Percentiles rank a stretch among this genome's conserved stretches.
These are phyloP conservation scores for Calonectria hongkongensis DNA, from an alignment of 2,329 filamentous ascomycete genomes.

Conservation along the genomic window DNA sequence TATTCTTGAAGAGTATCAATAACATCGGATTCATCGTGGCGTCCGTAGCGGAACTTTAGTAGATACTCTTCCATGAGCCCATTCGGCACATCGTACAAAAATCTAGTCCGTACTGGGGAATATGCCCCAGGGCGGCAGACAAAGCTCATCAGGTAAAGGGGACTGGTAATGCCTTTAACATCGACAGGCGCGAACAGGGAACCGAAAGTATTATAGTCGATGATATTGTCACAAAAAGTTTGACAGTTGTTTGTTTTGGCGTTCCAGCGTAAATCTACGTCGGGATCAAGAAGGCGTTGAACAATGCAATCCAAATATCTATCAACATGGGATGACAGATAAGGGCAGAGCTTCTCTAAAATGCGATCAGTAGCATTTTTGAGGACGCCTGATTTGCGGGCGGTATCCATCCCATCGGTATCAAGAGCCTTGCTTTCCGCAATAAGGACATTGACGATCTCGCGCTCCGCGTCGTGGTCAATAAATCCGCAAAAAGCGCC, in stretches of 20 bases:
- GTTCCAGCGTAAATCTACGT: neutral
- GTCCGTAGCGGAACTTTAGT: neutral
- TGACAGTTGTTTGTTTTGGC: constrained; percentile 1
- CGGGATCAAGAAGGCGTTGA: neutral
- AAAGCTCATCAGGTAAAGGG: neutral
- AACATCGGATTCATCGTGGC: neutral
- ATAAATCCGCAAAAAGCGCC: neutral
- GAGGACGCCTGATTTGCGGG: neutral
- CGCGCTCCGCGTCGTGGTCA: neutral
- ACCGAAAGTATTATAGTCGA: neutral
- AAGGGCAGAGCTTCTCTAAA: neutral
- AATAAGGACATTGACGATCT: neutral
- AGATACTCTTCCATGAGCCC: neutral
- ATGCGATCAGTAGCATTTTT: neutral
- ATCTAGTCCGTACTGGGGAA: neutral
- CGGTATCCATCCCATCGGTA: no score
- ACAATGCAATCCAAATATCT: neutral
- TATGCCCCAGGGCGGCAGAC: neutral
- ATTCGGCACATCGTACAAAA: neutral
- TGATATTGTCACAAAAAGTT: neutral
- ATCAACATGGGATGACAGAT: neutral
- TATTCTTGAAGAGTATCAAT: constrained; percentile 1
- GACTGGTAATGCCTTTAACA: neutral
- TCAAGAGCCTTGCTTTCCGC: neutral
- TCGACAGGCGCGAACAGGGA: neutral